phyloP scores from a whole-genome alignment of 257 asterid genomes.

The Osmanthus fragrans region DNA sequence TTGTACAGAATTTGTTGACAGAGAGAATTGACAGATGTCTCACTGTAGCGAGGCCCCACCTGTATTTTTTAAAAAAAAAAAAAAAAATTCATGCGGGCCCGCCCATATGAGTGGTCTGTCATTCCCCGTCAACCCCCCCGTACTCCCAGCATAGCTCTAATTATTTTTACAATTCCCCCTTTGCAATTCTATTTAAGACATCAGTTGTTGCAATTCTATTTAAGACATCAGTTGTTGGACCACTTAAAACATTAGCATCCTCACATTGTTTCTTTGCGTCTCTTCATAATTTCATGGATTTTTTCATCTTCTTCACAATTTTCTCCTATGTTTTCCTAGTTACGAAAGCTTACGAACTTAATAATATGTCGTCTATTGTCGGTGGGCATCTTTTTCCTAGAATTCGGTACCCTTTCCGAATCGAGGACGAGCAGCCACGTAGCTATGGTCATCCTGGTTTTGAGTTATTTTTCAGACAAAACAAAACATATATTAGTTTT shows the following conservation, averaged over 20 bases:
- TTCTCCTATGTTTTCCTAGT: conserved; percentile 21
- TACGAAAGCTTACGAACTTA: conserved; percentile 8
- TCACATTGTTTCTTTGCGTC: background rate
- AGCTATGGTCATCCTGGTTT: conserved; percentile 23
- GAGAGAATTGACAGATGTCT: no score
- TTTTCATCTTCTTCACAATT: conserved; percentile 18
- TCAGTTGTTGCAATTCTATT: background rate
- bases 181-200: background rate
- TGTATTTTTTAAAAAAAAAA: no score
- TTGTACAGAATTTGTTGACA: no score
- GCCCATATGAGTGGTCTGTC: no score
- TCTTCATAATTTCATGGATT: conserved; percentile 20
- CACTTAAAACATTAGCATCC: background rate
- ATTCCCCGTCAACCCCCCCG: no score
- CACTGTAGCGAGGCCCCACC: no score
- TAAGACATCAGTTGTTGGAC: background rate
- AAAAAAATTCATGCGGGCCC: no score
- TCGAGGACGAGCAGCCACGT: conserved; percentile 16
- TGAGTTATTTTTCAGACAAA: conserved; percentile 28
- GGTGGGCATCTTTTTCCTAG: conserved; percentile 20
- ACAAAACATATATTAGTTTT: conserved; percentile 34
- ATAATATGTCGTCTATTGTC: conserved; percentile 10
- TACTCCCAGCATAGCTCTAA: no score
- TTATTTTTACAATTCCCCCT: background rate
- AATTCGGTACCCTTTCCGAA: conserved; percentile 28